Conservation (phyloP, 768 basidiomycete genomes). For the Termitomyces sp. region DNA sequence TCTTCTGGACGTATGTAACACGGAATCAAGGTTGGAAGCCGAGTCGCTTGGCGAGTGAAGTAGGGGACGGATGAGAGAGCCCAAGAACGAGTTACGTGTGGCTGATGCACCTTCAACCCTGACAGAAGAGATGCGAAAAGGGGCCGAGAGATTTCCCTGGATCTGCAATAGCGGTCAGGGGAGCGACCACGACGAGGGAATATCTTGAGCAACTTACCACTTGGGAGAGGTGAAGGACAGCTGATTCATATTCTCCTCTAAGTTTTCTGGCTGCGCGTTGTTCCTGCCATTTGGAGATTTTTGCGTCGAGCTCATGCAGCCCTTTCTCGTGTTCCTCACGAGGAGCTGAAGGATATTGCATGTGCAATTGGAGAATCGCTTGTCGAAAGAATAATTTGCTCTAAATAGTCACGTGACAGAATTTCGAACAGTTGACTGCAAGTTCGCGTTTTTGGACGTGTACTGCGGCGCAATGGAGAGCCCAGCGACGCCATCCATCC, state of each 20-base stretch:
- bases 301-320: conserved; percentile 46
- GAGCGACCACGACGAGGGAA: background rate
- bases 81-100: conserved; percentile 79
- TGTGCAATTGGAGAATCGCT: background rate
- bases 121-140: conserved; percentile 67
- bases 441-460: background rate
- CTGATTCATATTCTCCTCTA: conserved; percentile 74
- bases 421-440: background rate
- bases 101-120: conserved; percentile 72
- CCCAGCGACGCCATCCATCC: conserved; percentile 15
- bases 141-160: conserved; percentile 58
- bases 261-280: conserved; percentile 65
- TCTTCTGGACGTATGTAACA: conserved; percentile 63
- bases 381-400: background rate
- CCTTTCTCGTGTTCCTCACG: conserved; percentile 51
- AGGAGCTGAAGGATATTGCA: conserved; percentile 46
- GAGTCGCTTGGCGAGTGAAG: conserved; percentile 17
- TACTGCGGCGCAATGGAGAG: conserved; percentile 22
- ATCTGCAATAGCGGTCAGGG: conserved; percentile 37
- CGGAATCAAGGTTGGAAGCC: conserved; percentile 48
- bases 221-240: conserved; percentile 55
- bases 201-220: conserved; percentile 14
- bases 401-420: background rate
- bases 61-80: conserved; percentile 69
- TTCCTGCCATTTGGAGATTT: conserved; percentile 66